Conservation (phyloP, 805 yeast species). For the Ogataea nitratoaversa region DNA sequence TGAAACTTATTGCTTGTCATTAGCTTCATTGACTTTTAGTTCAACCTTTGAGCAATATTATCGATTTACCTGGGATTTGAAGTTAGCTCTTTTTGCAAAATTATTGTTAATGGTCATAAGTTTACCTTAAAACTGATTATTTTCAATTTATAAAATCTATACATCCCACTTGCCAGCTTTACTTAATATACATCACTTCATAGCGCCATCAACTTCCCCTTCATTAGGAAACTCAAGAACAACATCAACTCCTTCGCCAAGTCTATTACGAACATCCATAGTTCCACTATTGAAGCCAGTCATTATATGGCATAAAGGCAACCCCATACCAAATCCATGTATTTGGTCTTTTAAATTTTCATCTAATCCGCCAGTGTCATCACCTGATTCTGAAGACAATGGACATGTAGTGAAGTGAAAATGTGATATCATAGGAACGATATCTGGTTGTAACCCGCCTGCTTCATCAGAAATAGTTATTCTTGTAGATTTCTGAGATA, state of each 20-base stretch:
- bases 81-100: no score
- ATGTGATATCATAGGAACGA: constrained; percentile 25
- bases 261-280: constrained; percentile 18
- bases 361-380: constrained; percentile 4
- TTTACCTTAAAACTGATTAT: no score
- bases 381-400: constrained; percentile 5
- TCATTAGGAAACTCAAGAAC: constrained; percentile 20
- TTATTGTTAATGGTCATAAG: no score
- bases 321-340: constrained; percentile 32
- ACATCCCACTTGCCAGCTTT: no score
- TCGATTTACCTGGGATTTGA: no score
- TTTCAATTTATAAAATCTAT: no score
- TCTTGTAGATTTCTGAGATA: constrained; percentile 1
- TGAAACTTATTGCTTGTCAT: no score
- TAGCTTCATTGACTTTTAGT: no score
- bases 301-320: constrained; percentile 28
- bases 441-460: constrained; percentile 24
- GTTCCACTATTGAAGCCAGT: constrained; percentile 25
- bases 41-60: no score
- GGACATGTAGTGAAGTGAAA: constrained; percentile 28
- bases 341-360: constrained; percentile 24
- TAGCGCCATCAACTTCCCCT: no score
- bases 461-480: constrained; percentile 27
- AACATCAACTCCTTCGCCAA: constrained; percentile 24
- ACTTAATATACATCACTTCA: no score